Evolutionary conservation across 805 yeast species (phyloP).

Genomic region (Teunomyces aglyptinius): DNA sequence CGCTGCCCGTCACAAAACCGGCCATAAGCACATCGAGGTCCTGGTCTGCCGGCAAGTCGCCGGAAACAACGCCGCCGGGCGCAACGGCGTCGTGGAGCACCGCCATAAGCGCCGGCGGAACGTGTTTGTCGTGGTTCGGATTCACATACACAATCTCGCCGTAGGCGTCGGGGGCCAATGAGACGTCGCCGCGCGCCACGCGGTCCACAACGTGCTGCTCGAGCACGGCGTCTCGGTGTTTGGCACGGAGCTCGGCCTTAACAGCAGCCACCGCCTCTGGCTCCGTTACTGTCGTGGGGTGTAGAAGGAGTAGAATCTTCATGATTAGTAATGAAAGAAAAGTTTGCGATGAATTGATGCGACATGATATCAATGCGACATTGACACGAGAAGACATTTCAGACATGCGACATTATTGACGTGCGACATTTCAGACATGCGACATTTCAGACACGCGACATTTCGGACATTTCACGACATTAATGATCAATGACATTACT

Average conservation of each 20-base stretch:
- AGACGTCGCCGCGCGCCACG: constrained; percentile 48
- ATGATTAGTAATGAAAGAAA: constrained; percentile 6
- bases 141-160: constrained; percentile 53
- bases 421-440: too few species aligned
- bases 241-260: constrained; percentile 29
- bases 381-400: too few species aligned
- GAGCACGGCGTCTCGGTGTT: constrained; percentile 26
- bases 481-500: too few species aligned
- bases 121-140: constrained; percentile 48
- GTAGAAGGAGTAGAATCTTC: constrained; percentile 49
- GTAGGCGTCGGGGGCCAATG: constrained; percentile 34
- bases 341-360: too few species aligned
- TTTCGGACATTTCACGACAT: too few species aligned
- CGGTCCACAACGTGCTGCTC: constrained; percentile 58
- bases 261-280: constrained; percentile 44
- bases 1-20: constrained; percentile 53
- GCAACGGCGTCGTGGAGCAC: constrained; percentile 40
- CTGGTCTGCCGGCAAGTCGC: constrained; percentile 51
- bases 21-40: constrained; percentile 62
- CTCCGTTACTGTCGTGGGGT: constrained; percentile 64
- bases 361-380: too few species aligned
- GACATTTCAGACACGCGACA: too few species aligned
- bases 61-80: constrained; percentile 47
- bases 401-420: too few species aligned
- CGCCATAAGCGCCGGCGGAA: constrained; percentile 45